These are phyloP conservation scores for Hypoxylon fragiforme DNA, from an alignment of 495 filamentous ascomycete genomes.

Conservation along the genomic window DNA sequence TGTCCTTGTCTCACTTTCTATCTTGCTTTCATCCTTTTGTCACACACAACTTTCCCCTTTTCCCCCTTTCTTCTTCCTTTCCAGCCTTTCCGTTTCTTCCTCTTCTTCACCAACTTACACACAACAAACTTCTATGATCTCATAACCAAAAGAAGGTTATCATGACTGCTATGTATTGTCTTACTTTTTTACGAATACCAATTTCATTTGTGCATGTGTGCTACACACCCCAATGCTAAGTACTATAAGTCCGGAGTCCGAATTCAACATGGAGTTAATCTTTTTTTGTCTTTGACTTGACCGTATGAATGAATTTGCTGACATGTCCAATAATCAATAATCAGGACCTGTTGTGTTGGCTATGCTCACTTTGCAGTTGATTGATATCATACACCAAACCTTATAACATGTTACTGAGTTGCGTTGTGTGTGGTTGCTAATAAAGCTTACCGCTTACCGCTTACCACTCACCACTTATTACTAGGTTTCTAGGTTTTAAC, in stretches of 20 bases:
- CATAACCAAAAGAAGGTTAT: neutral
- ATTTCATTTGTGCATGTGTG: too few relatives aligned
- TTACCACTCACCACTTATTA: neutral
- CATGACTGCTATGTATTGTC: neutral
- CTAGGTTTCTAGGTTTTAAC: neutral
- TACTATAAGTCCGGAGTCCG: slow-evolving; percentile 13
- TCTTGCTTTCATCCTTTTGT: too few relatives aligned
- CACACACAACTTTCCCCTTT: too few relatives aligned
- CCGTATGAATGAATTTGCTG: too few relatives aligned
- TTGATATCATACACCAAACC: slow-evolving; percentile 15
- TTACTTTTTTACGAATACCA: neutral
- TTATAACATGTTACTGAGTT: slow-evolving; percentile 18
- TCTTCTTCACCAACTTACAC: too few relatives aligned
- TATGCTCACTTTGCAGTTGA: neutral
- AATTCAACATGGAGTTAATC: slow-evolving; percentile 2
- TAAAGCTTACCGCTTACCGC: slow-evolving; percentile 2
- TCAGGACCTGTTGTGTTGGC: neutral
- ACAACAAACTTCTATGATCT: slow-evolving; percentile 29
- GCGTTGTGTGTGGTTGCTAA: neutral
- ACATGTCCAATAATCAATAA: too few relatives aligned
- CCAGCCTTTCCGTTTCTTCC: too few relatives aligned
- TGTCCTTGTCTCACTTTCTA: too few relatives aligned
- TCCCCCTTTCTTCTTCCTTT: too few relatives aligned
- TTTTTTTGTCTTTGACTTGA: neutral
- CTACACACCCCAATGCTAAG: neutral